Evolutionary conservation across 176 grass and related monocot species (phyloP), one percentile per base, ranked within the genome.

Genomic region (Hsuehochloa calcarea): DNA sequence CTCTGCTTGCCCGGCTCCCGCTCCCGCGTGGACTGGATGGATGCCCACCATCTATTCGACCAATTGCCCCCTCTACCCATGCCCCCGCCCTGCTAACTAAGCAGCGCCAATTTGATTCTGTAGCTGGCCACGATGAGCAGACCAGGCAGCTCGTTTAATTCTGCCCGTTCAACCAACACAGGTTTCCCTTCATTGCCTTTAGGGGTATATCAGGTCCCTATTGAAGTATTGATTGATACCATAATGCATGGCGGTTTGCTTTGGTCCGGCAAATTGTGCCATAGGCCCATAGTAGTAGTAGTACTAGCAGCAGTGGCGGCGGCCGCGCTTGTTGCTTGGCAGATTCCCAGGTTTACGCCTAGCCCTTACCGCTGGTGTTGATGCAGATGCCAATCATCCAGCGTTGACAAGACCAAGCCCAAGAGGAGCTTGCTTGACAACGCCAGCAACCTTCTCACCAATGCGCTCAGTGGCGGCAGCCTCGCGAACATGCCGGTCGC

Each of bases 401-500:
- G 88, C 60, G 74, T 90, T 11, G 93, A 98, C 61, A 95, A 95
- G 29, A 75, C 90, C 40, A 93, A 93, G 82, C 63, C 81, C 0
- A 92, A 92, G 74, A 89, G 91, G 84, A 92, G 88, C 73, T 46
- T 98, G 31, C 65, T 98, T 19, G 93, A 98, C 88, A 98, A 89
- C 35, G 91, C 93, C 47, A 95, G 96, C 77, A 98, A 95, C 82
- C 85, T 98, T 77, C 91, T 98, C 25, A 98, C 96, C 34, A 98
- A 95, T 87, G 83, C 95, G 13, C 84, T 98, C 26, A 93, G 87
- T 41, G 93, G 96, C 1, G 85, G 91, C 68, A 80, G 66, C 82
- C 80, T 95, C 54, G 81, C 86, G 75, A 39, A 82, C 31, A 95
- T 98, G 96, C 96, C 96, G 10, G 89, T 88, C 56, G 96, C 93